A percentile compares a stretch with the other conserved stretches of the same genome.
Conservation (phyloP, 176 grass and related monocot genomes). For the Chloris gayana region DNA sequence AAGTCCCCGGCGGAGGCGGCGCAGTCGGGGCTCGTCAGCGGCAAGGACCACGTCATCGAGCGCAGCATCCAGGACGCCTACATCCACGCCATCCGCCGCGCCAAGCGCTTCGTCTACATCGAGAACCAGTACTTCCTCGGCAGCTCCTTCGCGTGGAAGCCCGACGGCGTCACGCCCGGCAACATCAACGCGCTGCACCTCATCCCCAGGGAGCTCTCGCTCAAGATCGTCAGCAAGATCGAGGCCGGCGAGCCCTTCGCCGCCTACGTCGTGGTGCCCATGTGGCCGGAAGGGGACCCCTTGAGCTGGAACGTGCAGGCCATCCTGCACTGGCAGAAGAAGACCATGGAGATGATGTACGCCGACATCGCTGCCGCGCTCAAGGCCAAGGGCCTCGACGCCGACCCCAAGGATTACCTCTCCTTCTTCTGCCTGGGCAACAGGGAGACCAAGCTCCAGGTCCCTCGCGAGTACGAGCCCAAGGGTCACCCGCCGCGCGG, state of each 20-base stretch:
- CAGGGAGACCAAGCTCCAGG: conserved; percentile 63
- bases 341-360: conserved; percentile 99
- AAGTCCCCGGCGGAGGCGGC: conserved; percentile 68
- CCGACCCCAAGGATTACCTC: conserved; percentile 72
- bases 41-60: conserved; percentile 85
- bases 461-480: conserved; percentile 70
- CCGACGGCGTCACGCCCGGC: conserved; percentile 64
- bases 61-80: conserved; percentile 96
- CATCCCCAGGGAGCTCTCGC: conserved; percentile 71
- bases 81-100: conserved; percentile 78
- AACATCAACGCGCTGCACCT: conserved; percentile 71
- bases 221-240: conserved; percentile 94
- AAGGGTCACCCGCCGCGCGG: conserved; percentile 47
- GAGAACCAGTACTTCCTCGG: conserved; percentile 97
- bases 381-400: conserved; percentile 57
- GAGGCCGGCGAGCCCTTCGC: conserved; percentile 79
- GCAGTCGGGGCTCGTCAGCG: conserved; percentile 65
- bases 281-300: conserved; percentile 91
- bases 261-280: conserved; percentile 80
- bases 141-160: conserved; percentile 82
- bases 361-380: conserved; percentile 65
- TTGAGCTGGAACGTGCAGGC: conserved; percentile 48
- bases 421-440: conserved; percentile 95
- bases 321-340: conserved; percentile 90
- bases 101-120: conserved; percentile 86